Evolutionary conservation across 164 flowering plant species (phyloP), one percentile per base, ranked within the genome.

Genomic region (Macadamia tetraphylla): DNA sequence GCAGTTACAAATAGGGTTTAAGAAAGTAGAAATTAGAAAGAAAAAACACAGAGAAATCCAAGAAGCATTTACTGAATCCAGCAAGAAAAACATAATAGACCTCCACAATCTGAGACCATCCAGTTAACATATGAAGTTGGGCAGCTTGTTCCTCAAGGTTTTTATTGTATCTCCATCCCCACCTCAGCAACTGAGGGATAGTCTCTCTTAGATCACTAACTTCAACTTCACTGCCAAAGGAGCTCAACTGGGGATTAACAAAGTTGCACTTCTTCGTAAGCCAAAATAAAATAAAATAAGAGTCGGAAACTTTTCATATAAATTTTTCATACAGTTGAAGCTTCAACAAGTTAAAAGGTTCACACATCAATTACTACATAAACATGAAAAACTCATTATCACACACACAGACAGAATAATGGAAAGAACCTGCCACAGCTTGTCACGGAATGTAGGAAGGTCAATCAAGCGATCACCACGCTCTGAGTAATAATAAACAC

Each of bases 131-230:
- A 77, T 94, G 99, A 65, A 94, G 98, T 71, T 94, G 99, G 66
- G 97, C 96, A 73, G 94, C 99, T 74, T 92, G 98, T 73, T 94
- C 99, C 82, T 94, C 99, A 71, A 92, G 97, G 81, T 92, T 94
- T 74, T 82, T 89, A 76, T 94, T 94, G 75, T 89, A 86, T 75
- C 80, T 90, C 97, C 97, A 94, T 62, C 87, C 94, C 98, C 98
- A 92, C 84, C 94, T 81, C 73, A 89, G 70, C 61, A 92, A 73
- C 60, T 84, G 86, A 57, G 88, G 97, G 76, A 94, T 81, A 11
- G 87, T 70, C 70, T 89, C 94, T 69, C 85, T 84, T 64, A 88
- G 75, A 53, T 88, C 95, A 77, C 73, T 84, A 23, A 92, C 73
- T 74, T 92, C 93, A 63, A 68, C 79, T 74, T 89, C 99, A 82